Conservation (phyloP, 1,139 yeast species). For the Zygotorulaspora mrakii region DNA sequence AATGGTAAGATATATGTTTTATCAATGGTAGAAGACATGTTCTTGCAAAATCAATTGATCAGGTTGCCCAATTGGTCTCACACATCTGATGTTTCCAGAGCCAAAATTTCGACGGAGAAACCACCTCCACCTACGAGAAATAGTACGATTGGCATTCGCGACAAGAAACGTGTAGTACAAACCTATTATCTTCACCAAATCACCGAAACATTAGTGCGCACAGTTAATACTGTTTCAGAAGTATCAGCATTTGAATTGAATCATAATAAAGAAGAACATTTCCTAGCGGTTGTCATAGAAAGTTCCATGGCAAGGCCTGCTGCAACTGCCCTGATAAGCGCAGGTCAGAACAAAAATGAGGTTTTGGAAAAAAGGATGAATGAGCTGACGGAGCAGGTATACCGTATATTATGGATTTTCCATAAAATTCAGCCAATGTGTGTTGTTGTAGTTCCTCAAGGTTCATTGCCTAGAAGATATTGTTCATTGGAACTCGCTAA, state of each 20-base stretch:
- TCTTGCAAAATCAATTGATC: constrained; percentile 62
- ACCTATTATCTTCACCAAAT: constrained; percentile 77
- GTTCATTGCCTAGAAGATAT: constrained; percentile 69
- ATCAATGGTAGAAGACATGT: constrained; percentile 88
- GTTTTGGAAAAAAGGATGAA: constrained; percentile 38
- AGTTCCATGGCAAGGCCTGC: constrained; percentile 56
- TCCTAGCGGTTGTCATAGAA: constrained; percentile 85
- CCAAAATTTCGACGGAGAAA: constrained; percentile 8
- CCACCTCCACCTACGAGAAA: neutral
- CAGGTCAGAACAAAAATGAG: constrained; percentile 19
- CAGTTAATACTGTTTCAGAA: constrained; percentile 79
- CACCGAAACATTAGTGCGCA: constrained; percentile 66
- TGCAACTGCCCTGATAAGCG: constrained; percentile 7
- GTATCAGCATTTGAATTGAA: constrained; percentile 88
- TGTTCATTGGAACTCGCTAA: constrained; percentile 73
- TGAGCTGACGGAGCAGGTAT: constrained; percentile 70
- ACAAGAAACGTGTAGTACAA: constrained; percentile 29
- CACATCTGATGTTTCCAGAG: constrained; percentile 31
- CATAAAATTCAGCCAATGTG: constrained; percentile 81
- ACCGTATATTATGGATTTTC: constrained; percentile 55
- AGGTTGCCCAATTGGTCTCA: constrained; percentile 42
- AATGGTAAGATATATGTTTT: constrained; percentile 84
- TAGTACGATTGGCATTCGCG: neutral
- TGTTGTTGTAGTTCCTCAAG: constrained; percentile 74
- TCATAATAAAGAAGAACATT: constrained; percentile 70